These are phyloP conservation scores for Agastache rugosa DNA, from an alignment of 257 asterid species.

Conservation along the genomic window DNA sequence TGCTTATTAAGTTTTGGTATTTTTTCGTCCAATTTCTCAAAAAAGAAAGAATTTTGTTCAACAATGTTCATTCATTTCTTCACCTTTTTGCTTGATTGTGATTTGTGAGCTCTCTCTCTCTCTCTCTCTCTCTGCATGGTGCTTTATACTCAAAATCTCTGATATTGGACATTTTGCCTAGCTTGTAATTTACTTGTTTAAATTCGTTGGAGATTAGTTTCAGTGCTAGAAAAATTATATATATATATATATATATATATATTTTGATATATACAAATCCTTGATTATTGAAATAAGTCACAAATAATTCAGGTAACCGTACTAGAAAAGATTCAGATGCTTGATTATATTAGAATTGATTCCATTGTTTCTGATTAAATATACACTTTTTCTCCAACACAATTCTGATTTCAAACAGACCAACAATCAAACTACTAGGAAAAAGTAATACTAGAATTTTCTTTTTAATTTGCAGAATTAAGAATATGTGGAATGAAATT, in stretches of 20 bases:
- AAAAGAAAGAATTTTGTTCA: neutral
- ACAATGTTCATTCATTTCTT: neutral
- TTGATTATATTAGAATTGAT: neutral
- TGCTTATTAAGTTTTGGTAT: too few species aligned
- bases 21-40: too few species aligned
- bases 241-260: neutral
- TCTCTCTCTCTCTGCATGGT: neutral
- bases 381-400: neutral
- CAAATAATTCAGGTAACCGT: neutral
- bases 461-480: neutral
- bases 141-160: neutral
- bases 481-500: neutral
- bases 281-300: neutral
- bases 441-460: neutral
- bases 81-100: conserved; percentile 1
- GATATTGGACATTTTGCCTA: neutral
- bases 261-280: neutral
- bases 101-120: neutral
- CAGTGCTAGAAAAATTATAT: neutral
- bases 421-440: too few species aligned
- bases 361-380: neutral
- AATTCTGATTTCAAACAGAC: too few species aligned
- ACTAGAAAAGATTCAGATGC: conserved; percentile 1
- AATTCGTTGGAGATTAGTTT: neutral
- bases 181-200: neutral